Conservation (phyloP, 1,284 basidiomycete species). For the Takashimella koratensis region DNA sequence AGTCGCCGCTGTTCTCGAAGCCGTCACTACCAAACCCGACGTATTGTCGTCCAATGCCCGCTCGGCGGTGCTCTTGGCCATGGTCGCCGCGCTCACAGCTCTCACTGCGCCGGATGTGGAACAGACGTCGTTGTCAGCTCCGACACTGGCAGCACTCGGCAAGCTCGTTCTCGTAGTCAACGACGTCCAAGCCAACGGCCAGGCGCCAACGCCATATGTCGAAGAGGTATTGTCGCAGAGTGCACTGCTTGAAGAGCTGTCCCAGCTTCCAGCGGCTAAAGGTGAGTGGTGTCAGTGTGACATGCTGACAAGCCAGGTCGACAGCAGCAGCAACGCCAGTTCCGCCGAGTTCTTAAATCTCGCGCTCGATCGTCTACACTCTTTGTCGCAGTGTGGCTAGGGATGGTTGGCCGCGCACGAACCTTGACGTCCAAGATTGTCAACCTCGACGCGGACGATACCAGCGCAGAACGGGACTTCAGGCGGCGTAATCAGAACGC, state of each 20-base stretch:
- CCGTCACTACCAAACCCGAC: slow-evolving; percentile 9
- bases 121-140: slow-evolving; percentile 26
- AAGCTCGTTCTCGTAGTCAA: slow-evolving; percentile 27
- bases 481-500: slow-evolving; percentile 27
- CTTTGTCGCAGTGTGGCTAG: slow-evolving; percentile 30
- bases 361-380: slow-evolving; percentile 15
- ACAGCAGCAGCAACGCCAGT: slow-evolving; percentile 41
- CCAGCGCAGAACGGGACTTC: slow-evolving; percentile 17
- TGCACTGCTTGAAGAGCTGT: slow-evolving; percentile 26
- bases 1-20: slow-evolving; percentile 15
- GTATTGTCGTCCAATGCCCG: slow-evolving; percentile 25
- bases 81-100: slow-evolving; percentile 26
- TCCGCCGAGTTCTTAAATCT: slow-evolving; percentile 30
- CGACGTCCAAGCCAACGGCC: slow-evolving; percentile 11
- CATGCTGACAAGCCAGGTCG: slow-evolving; percentile 36
- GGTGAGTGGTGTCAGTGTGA: slow-evolving; percentile 13
- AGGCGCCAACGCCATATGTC: slow-evolving; percentile 4
- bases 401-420: slow-evolving; percentile 19
- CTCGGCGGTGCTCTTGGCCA: slow-evolving; percentile 24
- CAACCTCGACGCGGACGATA: slow-evolving; percentile 21
- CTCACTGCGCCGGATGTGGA: slow-evolving; percentile 33
- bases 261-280: slow-evolving; percentile 24
- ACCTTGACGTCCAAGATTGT: slow-evolving; percentile 30
- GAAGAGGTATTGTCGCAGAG: slow-evolving; percentile 15
- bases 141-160: slow-evolving; percentile 24